Base-by-base conservation (phyloP, 108 stramenopile species). In the Hondaea fermentalgiana region DNA sequence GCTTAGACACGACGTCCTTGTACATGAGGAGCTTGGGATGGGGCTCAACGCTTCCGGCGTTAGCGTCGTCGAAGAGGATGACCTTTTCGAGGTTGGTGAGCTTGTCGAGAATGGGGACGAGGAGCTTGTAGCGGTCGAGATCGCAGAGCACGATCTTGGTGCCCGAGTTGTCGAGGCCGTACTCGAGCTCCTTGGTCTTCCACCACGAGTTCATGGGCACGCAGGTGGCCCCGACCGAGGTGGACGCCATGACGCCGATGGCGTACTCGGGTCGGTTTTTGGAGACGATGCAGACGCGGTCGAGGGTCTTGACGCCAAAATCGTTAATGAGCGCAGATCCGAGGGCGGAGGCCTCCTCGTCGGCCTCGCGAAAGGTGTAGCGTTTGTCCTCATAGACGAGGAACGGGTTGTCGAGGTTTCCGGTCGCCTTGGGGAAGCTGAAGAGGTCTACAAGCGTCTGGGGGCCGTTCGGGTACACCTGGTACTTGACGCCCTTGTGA, bases 121-220 rank as follows among this genome's bases (percentile, higher is more conserved):
- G 25, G 64, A 60, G 64, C 19, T 47, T 44, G 10, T 17, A 29
- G 45, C 60, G 43, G 14, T 23, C 60, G 43, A 21, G 5, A 23
- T 88, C 88, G 42, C 29, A 60, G 23, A 88, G 19, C 4, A 88
- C 29, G 29, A 88, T 44, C 51, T 88, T 44, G 64, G 44, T 55
- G 5, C 25, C 60, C 28, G 60, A 35, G 88, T 44, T 19, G n/a
- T 60, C 59, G 45, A 88, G 44, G 60, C 60, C 29, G 47, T 69
- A 88, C 12, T 29, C 60, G 45, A 88, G 88, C 29, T 88, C 88
- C 14, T 47, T 17, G 60, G 88, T 35, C 43, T 19, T 44, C 60
- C 60, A 44, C 25, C 88, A 35, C 47, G 88, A 60, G 47, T 88
- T 88, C 43, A 43, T 88, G 43, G 60, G 88, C 88, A 64, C 60